Percentiles rank a stretch among this genome's conserved stretches.
phyloP scores from a whole-genome alignment of 306 rosid species.

The Mimosa bimucronata region DNA sequence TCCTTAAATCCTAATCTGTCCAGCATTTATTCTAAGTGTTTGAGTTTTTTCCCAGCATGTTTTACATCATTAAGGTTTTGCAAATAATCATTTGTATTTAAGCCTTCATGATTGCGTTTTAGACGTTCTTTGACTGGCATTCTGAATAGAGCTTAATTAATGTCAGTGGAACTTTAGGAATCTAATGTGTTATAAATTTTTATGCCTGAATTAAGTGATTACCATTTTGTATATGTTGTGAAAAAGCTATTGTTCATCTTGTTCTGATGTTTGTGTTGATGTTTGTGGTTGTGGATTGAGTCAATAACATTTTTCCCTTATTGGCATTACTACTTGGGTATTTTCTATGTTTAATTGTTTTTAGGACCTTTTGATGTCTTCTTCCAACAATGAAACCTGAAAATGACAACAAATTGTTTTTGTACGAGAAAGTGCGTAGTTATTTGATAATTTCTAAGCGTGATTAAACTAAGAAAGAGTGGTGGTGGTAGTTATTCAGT shows the following conservation, averaged over 20 bases:
- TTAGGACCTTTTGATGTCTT: neutral
- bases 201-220: neutral
- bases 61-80: neutral
- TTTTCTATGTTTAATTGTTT: neutral
- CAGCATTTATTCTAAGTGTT: too few relatives aligned
- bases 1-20: too few relatives aligned
- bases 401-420: neutral
- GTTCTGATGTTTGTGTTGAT: neutral
- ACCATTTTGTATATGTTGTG: neutral
- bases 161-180: neutral
- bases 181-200: neutral
- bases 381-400: neutral
- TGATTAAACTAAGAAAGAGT: neutral
- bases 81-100: neutral
- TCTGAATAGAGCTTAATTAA: neutral
- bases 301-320: neutral
- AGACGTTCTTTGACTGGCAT: neutral
- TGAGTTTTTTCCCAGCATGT: too few relatives aligned
- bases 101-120: neutral
- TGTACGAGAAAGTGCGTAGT: neutral
- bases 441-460: neutral
- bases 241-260: neutral
- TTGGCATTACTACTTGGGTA: neutral
- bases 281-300: neutral
- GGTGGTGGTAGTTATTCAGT: neutral